These are phyloP conservation scores for Antitrichia curtipendula DNA, from an alignment of 225 moss, liverwort and hornwort genomes.

Conservation along the genomic window DNA sequence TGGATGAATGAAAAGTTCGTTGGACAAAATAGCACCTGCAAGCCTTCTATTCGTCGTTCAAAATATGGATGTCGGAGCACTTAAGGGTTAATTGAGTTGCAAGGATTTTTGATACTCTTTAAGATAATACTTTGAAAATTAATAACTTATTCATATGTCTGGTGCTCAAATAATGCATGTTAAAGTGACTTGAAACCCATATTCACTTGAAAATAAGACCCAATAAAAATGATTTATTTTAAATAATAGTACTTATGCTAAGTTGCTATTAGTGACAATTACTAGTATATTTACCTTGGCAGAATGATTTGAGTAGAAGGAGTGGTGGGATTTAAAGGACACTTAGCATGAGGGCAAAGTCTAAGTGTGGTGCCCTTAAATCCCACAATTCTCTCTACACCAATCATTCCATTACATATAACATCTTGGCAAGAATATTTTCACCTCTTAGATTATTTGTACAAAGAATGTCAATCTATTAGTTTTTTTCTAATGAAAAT, in stretches of 20 bases:
- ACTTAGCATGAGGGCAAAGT: neutral
- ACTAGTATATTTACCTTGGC: accelerated
- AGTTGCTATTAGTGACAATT: neutral
- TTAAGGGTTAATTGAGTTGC: too few species aligned
- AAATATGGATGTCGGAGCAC: too few species aligned
- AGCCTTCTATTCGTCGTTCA: too few species aligned
- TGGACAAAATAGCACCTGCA: too few species aligned
- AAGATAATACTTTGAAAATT: neutral
- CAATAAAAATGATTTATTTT: neutral
- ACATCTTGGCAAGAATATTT: neutral
- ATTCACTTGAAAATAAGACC: neutral
- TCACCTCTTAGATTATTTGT: too few species aligned
- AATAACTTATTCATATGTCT: neutral
- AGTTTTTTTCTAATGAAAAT: neutral
- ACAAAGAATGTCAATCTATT: too few species aligned
- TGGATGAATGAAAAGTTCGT: too few species aligned
- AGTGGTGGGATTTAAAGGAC: neutral
- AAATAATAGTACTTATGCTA: neutral
- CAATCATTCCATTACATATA: neutral
- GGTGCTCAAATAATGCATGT: neutral
- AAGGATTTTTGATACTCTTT: neutral
- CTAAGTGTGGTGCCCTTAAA: neutral
- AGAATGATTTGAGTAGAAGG: neutral
- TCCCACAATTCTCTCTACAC: neutral
- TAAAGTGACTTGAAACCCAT: neutral